Evolutionary conservation across 148 eudicot genomes (phyloP).

Genomic region (Nepenthes gracilis): DNA sequence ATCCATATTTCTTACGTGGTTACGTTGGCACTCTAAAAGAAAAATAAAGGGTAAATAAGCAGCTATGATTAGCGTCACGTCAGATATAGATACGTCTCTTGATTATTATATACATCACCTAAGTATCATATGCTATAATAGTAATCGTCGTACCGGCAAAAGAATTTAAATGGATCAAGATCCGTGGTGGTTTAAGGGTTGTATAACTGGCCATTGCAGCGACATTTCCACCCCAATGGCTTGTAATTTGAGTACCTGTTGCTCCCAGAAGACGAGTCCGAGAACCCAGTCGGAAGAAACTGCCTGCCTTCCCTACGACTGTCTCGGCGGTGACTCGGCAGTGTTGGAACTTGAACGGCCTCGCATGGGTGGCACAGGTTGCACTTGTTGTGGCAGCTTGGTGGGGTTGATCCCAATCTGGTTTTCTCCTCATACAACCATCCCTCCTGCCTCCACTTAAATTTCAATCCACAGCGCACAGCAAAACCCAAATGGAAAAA

Average conservation of each 20-base stretch:
- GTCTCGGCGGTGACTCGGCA: slow-evolving; percentile 31
- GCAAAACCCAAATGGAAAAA: too few relatives aligned
- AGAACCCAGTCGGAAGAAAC: background rate
- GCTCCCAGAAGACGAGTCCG: slow-evolving; percentile 12
- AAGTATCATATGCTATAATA: too few relatives aligned
- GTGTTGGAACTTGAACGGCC: slow-evolving; percentile 64
- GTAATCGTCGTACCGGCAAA: too few relatives aligned
- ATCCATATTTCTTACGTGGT: too few relatives aligned
- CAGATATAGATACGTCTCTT: too few relatives aligned
- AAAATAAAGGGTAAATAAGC: too few relatives aligned
- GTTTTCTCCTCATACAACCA: slow-evolving; percentile 47
- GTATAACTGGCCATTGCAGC: slow-evolving; percentile 45
- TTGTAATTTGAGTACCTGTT: slow-evolving; percentile 74
- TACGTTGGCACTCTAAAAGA: too few relatives aligned
- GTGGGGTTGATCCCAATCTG: slow-evolving; percentile 76
- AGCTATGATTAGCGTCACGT: too few relatives aligned
- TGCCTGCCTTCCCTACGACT: background rate
- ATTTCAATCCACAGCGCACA: background rate
- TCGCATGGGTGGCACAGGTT: slow-evolving; percentile 80
- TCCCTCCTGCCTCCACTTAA: slow-evolving; percentile 16
- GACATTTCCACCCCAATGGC: slow-evolving; percentile 84
- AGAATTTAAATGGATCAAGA: too few relatives aligned
- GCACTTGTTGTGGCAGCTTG: slow-evolving; percentile 87
- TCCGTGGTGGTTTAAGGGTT: slow-evolving; percentile 31
- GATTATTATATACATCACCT: too few relatives aligned